Evolutionary conservation across 495 filamentous ascomycete species (phyloP).

Genomic region (Chaetomium fimeti): DNA sequence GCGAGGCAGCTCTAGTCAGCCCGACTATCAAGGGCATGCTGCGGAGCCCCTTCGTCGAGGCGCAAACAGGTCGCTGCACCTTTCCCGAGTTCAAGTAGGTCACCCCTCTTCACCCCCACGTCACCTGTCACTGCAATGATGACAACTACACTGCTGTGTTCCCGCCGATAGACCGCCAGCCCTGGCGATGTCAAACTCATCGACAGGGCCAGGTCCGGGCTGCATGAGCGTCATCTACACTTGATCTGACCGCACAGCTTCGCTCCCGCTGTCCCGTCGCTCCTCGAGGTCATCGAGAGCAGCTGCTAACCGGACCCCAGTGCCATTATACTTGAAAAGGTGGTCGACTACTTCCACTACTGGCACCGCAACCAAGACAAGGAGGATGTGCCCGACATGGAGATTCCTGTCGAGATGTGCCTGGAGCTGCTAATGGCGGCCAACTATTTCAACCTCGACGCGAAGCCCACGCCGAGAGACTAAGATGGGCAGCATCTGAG

Average conservation of each 20-base stretch:
- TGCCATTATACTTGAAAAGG: conserved; percentile 80
- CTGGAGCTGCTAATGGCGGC: conserved; percentile 88
- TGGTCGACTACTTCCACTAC: conserved; percentile 89
- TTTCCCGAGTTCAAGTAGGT: conserved; percentile 71
- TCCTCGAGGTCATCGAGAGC: not conserved
- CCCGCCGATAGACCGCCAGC: conserved; percentile 39
- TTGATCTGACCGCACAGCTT: conserved; percentile 52
- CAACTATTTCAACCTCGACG: conserved; percentile 65
- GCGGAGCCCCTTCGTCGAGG: conserved; percentile 75
- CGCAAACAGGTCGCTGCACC: conserved; percentile 59
- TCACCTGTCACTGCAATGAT: conserved; percentile 34
- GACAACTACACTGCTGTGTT: conserved; percentile 43
- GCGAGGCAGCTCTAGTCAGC: conserved; percentile 71
- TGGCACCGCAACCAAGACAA: conserved; percentile 75
- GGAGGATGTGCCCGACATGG: conserved; percentile 86
- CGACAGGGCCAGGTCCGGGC: conserved; percentile 26
- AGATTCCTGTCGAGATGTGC: conserved; percentile 80
- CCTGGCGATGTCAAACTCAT: not conserved
- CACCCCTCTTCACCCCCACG: conserved; percentile 2
- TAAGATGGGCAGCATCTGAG: not conserved
- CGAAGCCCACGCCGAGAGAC: conserved; percentile 6
- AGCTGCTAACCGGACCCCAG: conserved; percentile 43
- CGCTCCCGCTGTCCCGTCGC: conserved; percentile 3
- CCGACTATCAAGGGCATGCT: conserved; percentile 83
- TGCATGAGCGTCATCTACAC: conserved; percentile 55